Conservation (phyloP, 345 rosid species). For the Geranium rotundifolium region DNA sequence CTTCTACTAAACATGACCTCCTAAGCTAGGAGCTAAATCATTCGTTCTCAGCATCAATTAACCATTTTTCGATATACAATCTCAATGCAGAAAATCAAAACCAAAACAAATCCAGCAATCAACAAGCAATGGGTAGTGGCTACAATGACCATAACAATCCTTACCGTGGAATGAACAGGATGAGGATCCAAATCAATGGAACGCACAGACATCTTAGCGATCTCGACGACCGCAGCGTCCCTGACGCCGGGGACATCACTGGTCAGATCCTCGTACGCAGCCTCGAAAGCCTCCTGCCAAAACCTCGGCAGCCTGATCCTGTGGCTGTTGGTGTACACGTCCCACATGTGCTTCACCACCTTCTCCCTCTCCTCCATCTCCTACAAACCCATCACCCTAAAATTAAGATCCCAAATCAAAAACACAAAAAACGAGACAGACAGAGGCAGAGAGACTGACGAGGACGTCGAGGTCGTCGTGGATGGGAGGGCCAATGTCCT, state of each 20-base stretch:
- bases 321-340: conserved; percentile 15
- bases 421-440: neutral
- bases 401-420: neutral
- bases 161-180: conserved; percentile 12
- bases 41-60: neutral
- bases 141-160: no score
- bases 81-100: neutral
- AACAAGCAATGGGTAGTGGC: neutral
- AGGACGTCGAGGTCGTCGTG: conserved; percentile 18
- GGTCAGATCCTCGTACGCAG: conserved; percentile 18
- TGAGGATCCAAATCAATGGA: conserved; percentile 8
- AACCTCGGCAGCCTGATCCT: conserved; percentile 11
- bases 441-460: conserved; percentile 2
- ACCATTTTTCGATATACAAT: neutral
- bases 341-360: conserved; percentile 23
- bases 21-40: neutral
- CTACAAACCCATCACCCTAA: conserved; percentile 2
- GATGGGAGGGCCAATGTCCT: conserved; percentile 13
- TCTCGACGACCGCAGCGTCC: conserved; percentile 15
- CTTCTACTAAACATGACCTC: neutral
- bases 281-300: conserved; percentile 22
- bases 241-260: conserved; percentile 16
- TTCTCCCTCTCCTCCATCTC: conserved; percentile 22
- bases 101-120: neutral
- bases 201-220: conserved; percentile 17